These are phyloP conservation scores for Dipodascus albidus DNA, from an alignment of 805 yeast genomes.

Conservation along the genomic window DNA sequence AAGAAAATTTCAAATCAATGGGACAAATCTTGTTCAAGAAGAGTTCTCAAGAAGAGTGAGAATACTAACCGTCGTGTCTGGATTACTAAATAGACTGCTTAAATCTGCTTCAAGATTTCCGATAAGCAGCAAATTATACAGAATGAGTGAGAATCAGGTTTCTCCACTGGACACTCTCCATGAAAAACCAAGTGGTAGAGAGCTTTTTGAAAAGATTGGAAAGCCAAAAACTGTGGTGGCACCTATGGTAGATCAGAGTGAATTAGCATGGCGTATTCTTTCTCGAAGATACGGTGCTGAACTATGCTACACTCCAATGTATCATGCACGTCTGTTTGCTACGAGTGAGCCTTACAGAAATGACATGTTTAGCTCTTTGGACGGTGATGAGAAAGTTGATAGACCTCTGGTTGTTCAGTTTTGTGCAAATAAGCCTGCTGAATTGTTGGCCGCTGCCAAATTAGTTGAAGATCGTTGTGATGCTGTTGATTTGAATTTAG, in stretches of 20 bases:
- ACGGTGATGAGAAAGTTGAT: conserved; percentile 60
- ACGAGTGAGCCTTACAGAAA: conserved; percentile 69
- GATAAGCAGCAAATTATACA: not conserved
- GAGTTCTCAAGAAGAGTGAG: too few species aligned
- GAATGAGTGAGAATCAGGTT: not conserved
- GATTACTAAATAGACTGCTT: too few species aligned
- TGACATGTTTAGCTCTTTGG: conserved; percentile 52
- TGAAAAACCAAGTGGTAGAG: conserved; percentile 43
- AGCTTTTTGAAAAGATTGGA: conserved; percentile 57
- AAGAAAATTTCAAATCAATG: not conserved
- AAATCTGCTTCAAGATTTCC: not conserved
- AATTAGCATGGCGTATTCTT: conserved; percentile 86
- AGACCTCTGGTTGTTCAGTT: conserved; percentile 90
- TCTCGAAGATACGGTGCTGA: conserved; percentile 88
- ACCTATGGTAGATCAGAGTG: conserved; percentile 98
- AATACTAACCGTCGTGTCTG: not conserved
- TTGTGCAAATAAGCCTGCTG: conserved; percentile 92
- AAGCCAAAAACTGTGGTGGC: conserved; percentile 80
- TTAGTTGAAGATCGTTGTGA: conserved; percentile 76
- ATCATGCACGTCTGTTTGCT: conserved; percentile 84
- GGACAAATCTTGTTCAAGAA: not conserved
- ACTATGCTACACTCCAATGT: conserved; percentile 93
- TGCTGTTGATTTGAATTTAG: conserved; percentile 90
- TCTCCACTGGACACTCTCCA: conserved; percentile 2
- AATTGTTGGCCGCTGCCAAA: conserved; percentile 68